Evolutionary conservation across 495 filamentous ascomycete genomes (phyloP).

Genomic region (Penicillium lividum): DNA sequence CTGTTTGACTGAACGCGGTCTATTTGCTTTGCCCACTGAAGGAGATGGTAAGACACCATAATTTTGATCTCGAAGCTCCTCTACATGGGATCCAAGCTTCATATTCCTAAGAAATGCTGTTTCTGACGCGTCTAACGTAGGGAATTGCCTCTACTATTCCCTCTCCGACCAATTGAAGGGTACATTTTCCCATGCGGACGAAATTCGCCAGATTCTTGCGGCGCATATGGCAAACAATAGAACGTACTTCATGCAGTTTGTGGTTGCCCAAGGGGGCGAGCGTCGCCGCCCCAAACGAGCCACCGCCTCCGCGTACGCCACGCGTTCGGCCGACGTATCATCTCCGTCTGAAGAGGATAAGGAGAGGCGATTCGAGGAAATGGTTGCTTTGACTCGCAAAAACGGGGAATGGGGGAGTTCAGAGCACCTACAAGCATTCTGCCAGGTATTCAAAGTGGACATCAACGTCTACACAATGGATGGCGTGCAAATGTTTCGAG

Average conservation of each 20-base stretch:
- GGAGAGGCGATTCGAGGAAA: constrained; percentile 61
- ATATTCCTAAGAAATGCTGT: not conserved
- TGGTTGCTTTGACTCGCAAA: constrained; percentile 61
- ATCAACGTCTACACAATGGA: constrained; percentile 64
- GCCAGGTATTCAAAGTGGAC: constrained; percentile 59
- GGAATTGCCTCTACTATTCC: constrained; percentile 78
- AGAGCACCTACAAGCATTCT: constrained; percentile 70
- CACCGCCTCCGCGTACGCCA: constrained; percentile 44
- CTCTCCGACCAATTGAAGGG: constrained; percentile 75
- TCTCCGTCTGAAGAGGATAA: constrained; percentile 56
- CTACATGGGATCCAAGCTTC: not conserved
- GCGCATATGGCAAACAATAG: constrained; percentile 62
- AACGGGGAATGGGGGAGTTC: constrained; percentile 71
- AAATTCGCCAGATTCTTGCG: constrained; percentile 62
- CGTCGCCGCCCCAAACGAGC: constrained; percentile 65
- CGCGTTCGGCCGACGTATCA: constrained; percentile 39
- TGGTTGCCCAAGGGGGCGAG: constrained; percentile 59
- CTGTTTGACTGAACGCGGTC: constrained; percentile 38
- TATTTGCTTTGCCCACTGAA: constrained; percentile 47
- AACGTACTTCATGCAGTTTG: constrained; percentile 67
- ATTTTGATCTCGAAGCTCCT: not conserved
- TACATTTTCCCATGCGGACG: constrained; percentile 54
- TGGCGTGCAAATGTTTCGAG: constrained; percentile 45
- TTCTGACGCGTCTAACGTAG: constrained; percentile 41
- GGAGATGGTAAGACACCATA: constrained; percentile 42